Evolutionary conservation across 371 early-diverging fungal species (phyloP).

Genomic region (Rhizopus arrhizus): DNA sequence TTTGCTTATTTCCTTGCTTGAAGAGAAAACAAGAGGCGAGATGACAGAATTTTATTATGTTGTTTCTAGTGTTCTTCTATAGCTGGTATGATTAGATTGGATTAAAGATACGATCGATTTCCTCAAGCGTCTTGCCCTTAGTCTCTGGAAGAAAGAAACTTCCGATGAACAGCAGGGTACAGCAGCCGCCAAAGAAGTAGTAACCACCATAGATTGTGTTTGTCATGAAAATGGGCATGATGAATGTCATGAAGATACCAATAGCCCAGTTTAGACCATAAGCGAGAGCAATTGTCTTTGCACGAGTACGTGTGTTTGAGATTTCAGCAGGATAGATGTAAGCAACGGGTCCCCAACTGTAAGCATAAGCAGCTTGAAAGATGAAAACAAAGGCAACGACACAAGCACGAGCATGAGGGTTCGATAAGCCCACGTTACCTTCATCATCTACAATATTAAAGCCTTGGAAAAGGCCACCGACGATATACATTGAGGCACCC

Average conservation of each 20-base stretch:
- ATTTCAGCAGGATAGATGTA: constrained; percentile 76
- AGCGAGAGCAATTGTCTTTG: constrained; percentile 46
- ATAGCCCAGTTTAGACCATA: constrained; percentile 70
- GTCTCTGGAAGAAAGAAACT: constrained; percentile 58
- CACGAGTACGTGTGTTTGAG: constrained; percentile 53
- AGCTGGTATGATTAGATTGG: constrained; percentile 19
- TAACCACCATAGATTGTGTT: constrained; percentile 64
- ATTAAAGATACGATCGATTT: constrained; percentile 61
- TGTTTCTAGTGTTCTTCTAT: background rate
- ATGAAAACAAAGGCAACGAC: constrained; percentile 51
- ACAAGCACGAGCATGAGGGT: constrained; percentile 32
- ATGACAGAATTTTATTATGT: constrained; percentile 9
- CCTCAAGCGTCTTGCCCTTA: constrained; percentile 58
- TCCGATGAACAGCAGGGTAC: constrained; percentile 39
- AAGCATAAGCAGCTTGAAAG: constrained; percentile 56
- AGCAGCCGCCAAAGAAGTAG: constrained; percentile 58
- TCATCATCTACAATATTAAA: constrained; percentile 31
- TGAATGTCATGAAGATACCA: constrained; percentile 52
- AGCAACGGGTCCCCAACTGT: constrained; percentile 58
- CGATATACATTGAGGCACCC: constrained; percentile 49
- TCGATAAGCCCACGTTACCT: constrained; percentile 32
- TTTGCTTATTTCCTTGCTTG: too few species aligned
- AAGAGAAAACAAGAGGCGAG: constrained; percentile 19
- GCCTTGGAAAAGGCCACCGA: constrained; percentile 45
- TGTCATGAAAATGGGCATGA: constrained; percentile 47